Conservation (phyloP, 208 protist species). For the Acanthamoeba triangularis region DNA sequence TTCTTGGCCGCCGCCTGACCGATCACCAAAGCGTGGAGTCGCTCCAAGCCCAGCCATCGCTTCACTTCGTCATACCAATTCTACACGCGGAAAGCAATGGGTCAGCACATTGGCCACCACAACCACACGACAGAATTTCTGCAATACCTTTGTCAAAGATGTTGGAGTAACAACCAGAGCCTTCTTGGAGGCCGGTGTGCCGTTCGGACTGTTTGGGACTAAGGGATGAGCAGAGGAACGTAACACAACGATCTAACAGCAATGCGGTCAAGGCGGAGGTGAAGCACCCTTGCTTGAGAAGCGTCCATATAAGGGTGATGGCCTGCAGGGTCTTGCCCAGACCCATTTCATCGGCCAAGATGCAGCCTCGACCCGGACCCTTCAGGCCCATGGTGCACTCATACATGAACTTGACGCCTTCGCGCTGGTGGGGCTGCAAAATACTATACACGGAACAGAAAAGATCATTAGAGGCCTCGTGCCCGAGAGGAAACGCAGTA, state of each 20-base stretch:
- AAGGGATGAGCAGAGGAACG: background rate
- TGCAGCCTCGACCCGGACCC: constrained; percentile 87
- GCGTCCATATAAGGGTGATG: constrained; percentile 89
- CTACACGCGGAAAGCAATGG: background rate
- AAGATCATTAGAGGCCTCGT: background rate
- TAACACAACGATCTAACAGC: no score
- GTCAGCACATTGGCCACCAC: background rate
- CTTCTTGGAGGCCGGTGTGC: constrained; percentile 80
- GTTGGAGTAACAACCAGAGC: constrained; percentile 87
- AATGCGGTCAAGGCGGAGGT: background rate
- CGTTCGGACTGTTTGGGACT: background rate
- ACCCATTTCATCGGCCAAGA: constrained; percentile 90
- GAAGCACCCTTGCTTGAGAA: constrained; percentile 87
- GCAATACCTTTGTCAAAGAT: constrained; percentile 55
- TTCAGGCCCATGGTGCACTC: constrained; percentile 86
- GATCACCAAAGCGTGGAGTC: constrained; percentile 29
- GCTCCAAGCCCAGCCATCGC: constrained; percentile 37
- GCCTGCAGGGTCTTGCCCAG: constrained; percentile 91
- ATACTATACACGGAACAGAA: background rate
- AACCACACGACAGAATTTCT: background rate
- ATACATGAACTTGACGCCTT: constrained; percentile 90
- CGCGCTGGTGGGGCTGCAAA: constrained; percentile 73
- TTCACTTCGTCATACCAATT: constrained; percentile 75
- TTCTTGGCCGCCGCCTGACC: constrained; percentile 64
- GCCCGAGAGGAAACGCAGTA: background rate